Percentiles rank a stretch among this genome's conserved stretches.
Conservation (phyloP, 768 basidiomycete genomes). For the Galerina marginata region DNA sequence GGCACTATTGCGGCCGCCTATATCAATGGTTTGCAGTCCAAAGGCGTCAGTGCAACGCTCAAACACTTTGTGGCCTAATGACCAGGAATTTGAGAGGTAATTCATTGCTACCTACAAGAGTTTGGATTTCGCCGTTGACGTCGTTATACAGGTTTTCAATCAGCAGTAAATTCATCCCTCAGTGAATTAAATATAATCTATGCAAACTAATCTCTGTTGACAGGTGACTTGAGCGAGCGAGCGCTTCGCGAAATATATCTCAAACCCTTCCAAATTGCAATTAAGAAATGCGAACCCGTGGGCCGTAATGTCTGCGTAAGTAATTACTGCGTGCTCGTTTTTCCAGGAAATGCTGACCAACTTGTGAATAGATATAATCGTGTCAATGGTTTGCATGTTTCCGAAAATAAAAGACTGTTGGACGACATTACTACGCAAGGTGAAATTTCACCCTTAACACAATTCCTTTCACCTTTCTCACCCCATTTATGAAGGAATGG, state of each 20-base stretch:
- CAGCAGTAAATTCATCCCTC: conserved; percentile 39
- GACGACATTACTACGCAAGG: conserved; percentile 59
- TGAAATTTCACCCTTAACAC: conserved; percentile 8
- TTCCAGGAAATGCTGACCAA: background rate
- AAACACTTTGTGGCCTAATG: conserved; percentile 71
- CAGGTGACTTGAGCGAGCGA: conserved; percentile 58
- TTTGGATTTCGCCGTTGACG: background rate
- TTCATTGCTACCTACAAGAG: background rate
- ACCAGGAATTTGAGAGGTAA: conserved; percentile 62
- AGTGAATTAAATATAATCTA: background rate
- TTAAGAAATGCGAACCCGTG: conserved; percentile 57
- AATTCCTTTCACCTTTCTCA: background rate
- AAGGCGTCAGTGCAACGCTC: conserved; percentile 63
- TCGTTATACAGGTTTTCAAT: conserved; percentile 42
- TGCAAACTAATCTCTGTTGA: background rate
- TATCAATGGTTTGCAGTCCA: conserved; percentile 64
- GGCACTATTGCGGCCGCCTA: conserved; percentile 64
- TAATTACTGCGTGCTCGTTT: background rate
- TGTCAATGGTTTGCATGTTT: conserved; percentile 63
- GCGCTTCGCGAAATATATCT: conserved; percentile 71
- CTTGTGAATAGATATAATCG: conserved; percentile 54
- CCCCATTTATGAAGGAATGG: conserved; percentile 53
- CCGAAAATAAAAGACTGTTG: conserved; percentile 56
- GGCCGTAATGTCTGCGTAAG: conserved; percentile 65
- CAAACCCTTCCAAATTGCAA: conserved; percentile 65